phyloP scores from a whole-genome alignment of 2,329 filamentous ascomycete genomes.

The Nemania abortiva region DNA sequence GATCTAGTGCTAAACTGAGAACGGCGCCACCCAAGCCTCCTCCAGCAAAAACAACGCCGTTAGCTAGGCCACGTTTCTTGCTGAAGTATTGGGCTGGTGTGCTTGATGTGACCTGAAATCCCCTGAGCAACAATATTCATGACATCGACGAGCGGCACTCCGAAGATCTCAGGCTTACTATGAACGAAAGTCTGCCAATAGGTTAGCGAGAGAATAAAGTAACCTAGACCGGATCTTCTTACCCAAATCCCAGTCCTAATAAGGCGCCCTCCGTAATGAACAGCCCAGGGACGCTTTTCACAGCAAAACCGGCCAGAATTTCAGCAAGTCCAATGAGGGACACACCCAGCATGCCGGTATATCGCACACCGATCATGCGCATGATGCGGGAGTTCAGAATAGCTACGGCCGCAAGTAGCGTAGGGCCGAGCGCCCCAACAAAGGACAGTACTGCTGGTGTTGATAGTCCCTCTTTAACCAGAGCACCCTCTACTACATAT shows the following conservation, averaged over 20 bases:
- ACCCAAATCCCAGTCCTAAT: constrained; percentile 39
- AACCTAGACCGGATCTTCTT: constrained; percentile 2
- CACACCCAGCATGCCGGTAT: constrained; percentile 36
- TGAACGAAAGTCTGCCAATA: constrained; percentile 32
- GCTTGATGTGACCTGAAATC: constrained; percentile 57
- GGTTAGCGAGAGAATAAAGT: constrained; percentile 19
- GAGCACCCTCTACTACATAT: constrained; percentile 19
- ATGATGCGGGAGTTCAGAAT: constrained; percentile 38
- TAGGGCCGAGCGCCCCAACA: constrained; percentile 38
- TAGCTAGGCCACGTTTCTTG: constrained; percentile 65
- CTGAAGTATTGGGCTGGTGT: constrained; percentile 67
- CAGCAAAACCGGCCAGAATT: constrained; percentile 51
- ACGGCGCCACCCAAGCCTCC: constrained; percentile 68
- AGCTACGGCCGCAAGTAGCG: constrained; percentile 34
- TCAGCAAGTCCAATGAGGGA: constrained; percentile 35
- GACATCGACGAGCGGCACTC: background rate
- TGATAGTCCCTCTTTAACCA: constrained; percentile 37
- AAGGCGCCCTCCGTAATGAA: constrained; percentile 50
- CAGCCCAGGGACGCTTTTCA: constrained; percentile 52
- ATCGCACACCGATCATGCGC: constrained; percentile 34
- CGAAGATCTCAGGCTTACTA: constrained; percentile 28
- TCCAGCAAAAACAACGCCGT: constrained; percentile 65
- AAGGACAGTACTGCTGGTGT: constrained; percentile 38
- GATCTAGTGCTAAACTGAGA: constrained; percentile 63
- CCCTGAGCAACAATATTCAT: constrained; percentile 13